These are phyloP conservation scores for Zygoascus tannicola DNA, from an alignment of 805 yeast genomes.

Conservation along the genomic window DNA sequence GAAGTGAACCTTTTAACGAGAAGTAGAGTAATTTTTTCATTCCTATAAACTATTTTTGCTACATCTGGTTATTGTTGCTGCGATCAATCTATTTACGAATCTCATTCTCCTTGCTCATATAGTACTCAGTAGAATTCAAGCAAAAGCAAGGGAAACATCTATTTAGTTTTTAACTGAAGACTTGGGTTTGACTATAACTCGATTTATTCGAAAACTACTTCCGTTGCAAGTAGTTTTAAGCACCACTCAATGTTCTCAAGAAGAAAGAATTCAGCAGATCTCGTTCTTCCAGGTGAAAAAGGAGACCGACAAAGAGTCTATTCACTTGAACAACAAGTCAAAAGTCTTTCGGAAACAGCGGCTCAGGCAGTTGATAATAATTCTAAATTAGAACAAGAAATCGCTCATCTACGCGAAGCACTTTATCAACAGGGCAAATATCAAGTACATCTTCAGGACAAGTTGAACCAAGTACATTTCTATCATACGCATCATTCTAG, in stretches of 20 bases:
- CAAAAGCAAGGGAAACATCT: too few species aligned
- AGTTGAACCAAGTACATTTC: background rate
- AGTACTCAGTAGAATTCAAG: too few species aligned
- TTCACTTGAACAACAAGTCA: slow-evolving; percentile 19
- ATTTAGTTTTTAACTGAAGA: too few species aligned
- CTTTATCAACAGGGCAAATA: background rate
- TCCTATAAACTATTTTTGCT: too few species aligned
- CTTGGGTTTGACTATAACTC: too few species aligned
- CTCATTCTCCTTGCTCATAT: too few species aligned
- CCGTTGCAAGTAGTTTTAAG: too few species aligned
- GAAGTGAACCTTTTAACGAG: too few species aligned
- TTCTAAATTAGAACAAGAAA: slow-evolving; percentile 17
- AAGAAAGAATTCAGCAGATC: slow-evolving; percentile 4
- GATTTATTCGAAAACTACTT: too few species aligned
- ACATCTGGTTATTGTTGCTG: too few species aligned
- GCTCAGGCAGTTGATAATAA: slow-evolving; percentile 20
- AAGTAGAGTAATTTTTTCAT: too few species aligned
- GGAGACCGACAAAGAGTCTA: slow-evolving; percentile 19
- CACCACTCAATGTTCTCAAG: slow-evolving; percentile 3
- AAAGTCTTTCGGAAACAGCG: slow-evolving; percentile 18
- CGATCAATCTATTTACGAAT: too few species aligned
- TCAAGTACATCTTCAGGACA: background rate
- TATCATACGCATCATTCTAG: background rate
- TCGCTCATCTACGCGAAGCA: slow-evolving; percentile 8
- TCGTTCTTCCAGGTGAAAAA: slow-evolving; percentile 18